Conservation (phyloP, 208 protist species). For the Leptomonas pyrrhocoris region DNA sequence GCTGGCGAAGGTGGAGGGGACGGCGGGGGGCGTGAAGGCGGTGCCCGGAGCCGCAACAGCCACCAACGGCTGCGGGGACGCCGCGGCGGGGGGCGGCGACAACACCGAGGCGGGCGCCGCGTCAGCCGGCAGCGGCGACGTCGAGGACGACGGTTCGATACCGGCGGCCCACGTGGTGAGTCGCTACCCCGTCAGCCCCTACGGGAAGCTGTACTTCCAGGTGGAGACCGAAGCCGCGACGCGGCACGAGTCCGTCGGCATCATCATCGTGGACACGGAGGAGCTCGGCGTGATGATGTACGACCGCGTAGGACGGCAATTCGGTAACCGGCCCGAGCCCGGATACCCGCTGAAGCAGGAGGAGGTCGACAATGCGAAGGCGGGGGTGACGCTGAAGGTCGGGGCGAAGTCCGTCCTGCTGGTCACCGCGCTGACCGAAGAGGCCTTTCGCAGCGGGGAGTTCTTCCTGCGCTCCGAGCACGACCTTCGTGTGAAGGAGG, state of each 20-base stretch:
- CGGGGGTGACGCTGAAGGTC: conserved; percentile 70
- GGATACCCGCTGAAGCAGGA: conserved; percentile 82
- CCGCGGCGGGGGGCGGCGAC: not conserved
- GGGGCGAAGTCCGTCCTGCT: conserved; percentile 73
- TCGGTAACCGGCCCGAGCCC: conserved; percentile 84
- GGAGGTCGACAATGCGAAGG: conserved; percentile 63
- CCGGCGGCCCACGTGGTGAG: conserved; percentile 42
- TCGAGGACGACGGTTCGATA: conserved; percentile 25
- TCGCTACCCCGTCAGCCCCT: conserved; percentile 76
- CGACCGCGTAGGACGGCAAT: conserved; percentile 81
- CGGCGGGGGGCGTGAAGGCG: conserved; percentile 2
- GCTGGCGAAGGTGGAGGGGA: conserved; percentile 19
- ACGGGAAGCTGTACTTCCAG: conserved; percentile 88
- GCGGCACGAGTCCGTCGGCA: conserved; percentile 80
- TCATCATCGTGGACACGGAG: conserved; percentile 82
- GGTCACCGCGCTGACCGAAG: conserved; percentile 81
- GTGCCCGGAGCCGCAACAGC: not conserved
- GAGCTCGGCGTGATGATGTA: conserved; percentile 84
- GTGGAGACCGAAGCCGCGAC: conserved; percentile 83
- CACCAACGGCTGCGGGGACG: not conserved
- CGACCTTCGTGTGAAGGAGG: conserved; percentile 78
- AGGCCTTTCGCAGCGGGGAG: conserved; percentile 85
- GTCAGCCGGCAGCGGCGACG: conserved; percentile 15
- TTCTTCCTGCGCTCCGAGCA: conserved; percentile 91
- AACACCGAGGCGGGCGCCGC: not conserved